Conservation (phyloP, 2,329 filamentous ascomycete species). For the Ascocoryne sarcoides region DNA sequence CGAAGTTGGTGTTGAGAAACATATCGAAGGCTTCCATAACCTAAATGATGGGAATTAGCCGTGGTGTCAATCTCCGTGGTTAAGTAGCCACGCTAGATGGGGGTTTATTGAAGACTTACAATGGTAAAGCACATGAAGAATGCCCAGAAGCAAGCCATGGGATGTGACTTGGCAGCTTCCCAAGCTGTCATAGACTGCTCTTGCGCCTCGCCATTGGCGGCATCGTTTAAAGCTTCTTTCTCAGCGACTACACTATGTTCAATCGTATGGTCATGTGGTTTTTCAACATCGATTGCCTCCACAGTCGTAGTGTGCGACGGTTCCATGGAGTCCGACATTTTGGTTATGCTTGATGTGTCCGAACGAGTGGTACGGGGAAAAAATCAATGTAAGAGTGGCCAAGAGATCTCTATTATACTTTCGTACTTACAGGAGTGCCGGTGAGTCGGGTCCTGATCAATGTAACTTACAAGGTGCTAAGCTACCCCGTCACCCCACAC, state of each 20-base stretch:
- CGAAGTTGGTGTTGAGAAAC: conserved; percentile 51
- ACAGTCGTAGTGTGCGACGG: background rate
- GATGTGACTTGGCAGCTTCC: conserved; percentile 42
- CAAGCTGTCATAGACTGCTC: conserved; percentile 43
- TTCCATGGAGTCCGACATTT: background rate
- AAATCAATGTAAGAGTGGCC: background rate
- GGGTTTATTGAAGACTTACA: conserved; percentile 11
- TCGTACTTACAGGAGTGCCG: no score
- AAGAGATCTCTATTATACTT: background rate
- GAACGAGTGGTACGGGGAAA: background rate
- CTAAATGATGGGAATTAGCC: conserved; percentile 29
- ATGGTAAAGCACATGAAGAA: conserved; percentile 39
- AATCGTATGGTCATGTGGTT: background rate
- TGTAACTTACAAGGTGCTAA: background rate
- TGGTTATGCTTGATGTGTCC: background rate
- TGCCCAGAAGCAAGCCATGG: conserved; percentile 45
- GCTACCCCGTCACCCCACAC: background rate
- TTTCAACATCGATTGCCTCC: background rate
- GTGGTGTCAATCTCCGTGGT: background rate
- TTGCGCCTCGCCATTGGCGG: conserved; percentile 42
- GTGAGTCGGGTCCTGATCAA: background rate
- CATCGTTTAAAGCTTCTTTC: conserved; percentile 9
- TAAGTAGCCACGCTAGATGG: conserved; percentile 1
- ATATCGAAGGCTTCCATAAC: conserved; percentile 57
- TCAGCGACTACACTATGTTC: background rate